Conservation (phyloP, 2,329 filamentous ascomycete genomes). For the Sporothrix phasma region DNA sequence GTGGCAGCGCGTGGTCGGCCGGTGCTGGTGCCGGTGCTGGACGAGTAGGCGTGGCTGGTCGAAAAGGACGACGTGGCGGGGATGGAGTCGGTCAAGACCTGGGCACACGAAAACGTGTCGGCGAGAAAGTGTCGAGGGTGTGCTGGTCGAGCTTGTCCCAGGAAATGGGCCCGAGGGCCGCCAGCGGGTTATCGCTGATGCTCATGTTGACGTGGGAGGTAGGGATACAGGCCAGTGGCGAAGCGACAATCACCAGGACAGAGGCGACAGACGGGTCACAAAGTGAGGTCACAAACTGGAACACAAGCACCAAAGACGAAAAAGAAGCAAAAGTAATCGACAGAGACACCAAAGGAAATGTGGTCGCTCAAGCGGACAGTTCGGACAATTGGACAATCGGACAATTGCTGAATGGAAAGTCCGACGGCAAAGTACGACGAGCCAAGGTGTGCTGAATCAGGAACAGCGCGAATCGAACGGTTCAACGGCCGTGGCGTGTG, state of each 20-base stretch:
- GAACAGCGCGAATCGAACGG: not conserved
- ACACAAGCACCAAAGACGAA: too few species aligned
- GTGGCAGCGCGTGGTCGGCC: conserved; percentile 46
- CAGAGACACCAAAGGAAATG: too few species aligned
- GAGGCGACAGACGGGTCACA: too few species aligned
- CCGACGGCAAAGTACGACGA: not conserved
- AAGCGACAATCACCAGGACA: too few species aligned
- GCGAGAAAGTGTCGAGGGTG: conserved; percentile 13
- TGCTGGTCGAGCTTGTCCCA: conserved; percentile 31
- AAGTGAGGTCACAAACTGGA: too few species aligned
- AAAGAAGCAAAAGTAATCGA: too few species aligned
- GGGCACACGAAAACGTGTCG: conserved; percentile 16
- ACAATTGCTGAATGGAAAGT: not conserved
- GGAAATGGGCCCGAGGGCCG: conserved; percentile 41
- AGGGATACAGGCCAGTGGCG: not conserved
- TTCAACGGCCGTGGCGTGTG: not conserved
- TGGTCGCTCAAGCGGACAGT: too few species aligned
- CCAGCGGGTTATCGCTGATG: conserved; percentile 33
- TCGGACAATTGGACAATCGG: too few species aligned
- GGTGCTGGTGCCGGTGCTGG: conserved; percentile 23
- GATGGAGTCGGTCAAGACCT: conserved; percentile 18
- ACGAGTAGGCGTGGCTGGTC: conserved; percentile 24
- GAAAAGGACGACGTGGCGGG: not conserved
- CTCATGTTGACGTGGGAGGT: not conserved
- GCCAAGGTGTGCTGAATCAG: conserved; percentile 3